Conservation (phyloP, 106 monocot genomes). For the Dioscorea dumetorum region DNA sequence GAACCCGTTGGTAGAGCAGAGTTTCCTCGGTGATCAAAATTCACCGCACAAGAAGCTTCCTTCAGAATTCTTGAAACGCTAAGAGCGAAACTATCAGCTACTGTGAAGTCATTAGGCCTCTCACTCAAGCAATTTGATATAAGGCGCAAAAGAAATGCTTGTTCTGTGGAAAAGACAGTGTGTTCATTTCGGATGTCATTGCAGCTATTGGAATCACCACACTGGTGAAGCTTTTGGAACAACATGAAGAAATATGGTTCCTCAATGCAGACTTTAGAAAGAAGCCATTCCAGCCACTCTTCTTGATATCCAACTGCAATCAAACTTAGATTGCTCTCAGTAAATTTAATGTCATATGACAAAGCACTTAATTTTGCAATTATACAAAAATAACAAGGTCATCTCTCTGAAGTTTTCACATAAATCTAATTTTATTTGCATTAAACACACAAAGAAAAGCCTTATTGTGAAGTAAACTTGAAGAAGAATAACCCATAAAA, state of each 20-base stretch:
- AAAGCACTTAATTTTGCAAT: neutral
- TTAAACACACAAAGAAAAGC: neutral
- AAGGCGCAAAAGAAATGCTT: constrained; percentile 57
- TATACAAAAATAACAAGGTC: neutral
- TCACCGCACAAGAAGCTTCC: constrained; percentile 31
- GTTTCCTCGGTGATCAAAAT: constrained; percentile 31
- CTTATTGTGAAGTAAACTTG: too few relatives aligned
- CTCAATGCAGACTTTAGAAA: constrained; percentile 70
- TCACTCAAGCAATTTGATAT: constrained; percentile 55
- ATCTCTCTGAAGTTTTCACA: neutral
- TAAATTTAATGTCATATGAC: neutral
- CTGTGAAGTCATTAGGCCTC: constrained; percentile 29
- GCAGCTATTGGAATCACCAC: neutral
- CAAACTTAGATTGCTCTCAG: neutral
- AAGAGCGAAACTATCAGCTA: constrained; percentile 39
- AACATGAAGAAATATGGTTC: constrained; percentile 32
- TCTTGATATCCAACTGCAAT: constrained; percentile 54
- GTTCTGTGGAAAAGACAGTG: constrained; percentile 24
- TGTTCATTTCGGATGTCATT: neutral
- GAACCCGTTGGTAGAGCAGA: constrained; percentile 58
- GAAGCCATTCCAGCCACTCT: constrained; percentile 70
- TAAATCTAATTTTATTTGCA: neutral
- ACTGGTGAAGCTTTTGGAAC: constrained; percentile 30
- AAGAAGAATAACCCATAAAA: too few relatives aligned
- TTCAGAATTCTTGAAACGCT: constrained; percentile 34